These are phyloP conservation scores for Gossypium raimondii DNA, from an alignment of 345 rosid species.

Conservation along the genomic window DNA sequence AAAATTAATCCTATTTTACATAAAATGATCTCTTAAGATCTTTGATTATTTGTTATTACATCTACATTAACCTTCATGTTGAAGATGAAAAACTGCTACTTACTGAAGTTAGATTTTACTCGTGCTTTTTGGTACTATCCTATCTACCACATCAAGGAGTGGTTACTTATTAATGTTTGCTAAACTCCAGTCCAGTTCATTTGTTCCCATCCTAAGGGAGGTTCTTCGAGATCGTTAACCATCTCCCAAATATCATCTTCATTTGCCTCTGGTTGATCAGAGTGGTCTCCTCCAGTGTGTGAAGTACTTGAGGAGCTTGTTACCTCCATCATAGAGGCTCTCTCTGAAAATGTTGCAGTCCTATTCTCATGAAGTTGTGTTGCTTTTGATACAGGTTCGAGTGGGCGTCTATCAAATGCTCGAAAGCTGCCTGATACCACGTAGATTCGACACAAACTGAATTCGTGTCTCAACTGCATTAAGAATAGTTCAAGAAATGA, in stretches of 20 bases:
- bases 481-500: constrained; percentile 19
- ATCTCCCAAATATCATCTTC: constrained; percentile 26
- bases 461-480: constrained; percentile 71
- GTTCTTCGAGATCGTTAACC: constrained; percentile 30
- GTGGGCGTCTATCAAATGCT: constrained; percentile 92
- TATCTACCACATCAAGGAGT: not conserved
- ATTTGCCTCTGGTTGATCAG: constrained; percentile 28
- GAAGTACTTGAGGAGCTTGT: constrained; percentile 49
- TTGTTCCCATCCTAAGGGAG: constrained; percentile 54
- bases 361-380: constrained; percentile 21
- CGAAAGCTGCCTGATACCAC: constrained; percentile 64
- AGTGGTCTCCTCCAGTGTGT: constrained; percentile 36
- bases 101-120: constrained; percentile 11
- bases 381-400: constrained; percentile 31
- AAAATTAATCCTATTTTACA: constrained; percentile 4
- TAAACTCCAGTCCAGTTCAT: constrained; percentile 40
- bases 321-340: constrained; percentile 19
- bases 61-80: not conserved
- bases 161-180: not conserved
- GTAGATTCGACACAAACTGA: constrained; percentile 82
- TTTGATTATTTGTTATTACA: constrained; percentile 1
- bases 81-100: constrained; percentile 3
- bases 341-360: constrained; percentile 32
- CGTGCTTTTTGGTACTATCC: not conserved
- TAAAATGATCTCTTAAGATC: not conserved